phyloP scores from a whole-genome alignment of 768 basidiomycete species.

The Lyophyllum semitale region DNA sequence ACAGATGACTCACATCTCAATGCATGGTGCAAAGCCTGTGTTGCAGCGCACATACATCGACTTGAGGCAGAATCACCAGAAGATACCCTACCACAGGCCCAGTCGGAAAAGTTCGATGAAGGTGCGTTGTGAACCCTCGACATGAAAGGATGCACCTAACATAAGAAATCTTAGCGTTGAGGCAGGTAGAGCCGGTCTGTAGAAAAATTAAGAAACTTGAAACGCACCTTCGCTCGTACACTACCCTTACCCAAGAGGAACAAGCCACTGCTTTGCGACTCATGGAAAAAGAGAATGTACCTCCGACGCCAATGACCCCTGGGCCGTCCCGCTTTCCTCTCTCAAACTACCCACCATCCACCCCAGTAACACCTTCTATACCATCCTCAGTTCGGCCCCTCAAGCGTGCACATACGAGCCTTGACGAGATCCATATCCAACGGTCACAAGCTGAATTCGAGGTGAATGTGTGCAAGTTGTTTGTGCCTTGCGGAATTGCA shows the following conservation, averaged over 20 bases:
- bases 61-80: neutral
- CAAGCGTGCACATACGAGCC: neutral
- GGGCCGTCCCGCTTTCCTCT: no score
- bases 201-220: neutral
- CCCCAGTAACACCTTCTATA: neutral
- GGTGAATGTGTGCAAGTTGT: neutral
- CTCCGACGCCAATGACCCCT: neutral
- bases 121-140: neutral
- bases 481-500: constrained; percentile 5
- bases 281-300: neutral
- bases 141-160: neutral
- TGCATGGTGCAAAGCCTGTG: constrained; percentile 1
- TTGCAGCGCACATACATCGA: neutral
- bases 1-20: neutral
- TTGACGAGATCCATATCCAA: neutral
- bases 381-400: neutral
- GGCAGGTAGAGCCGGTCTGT: neutral
- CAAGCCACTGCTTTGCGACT: neutral
- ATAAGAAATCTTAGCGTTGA: neutral
- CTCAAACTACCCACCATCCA: neutral
- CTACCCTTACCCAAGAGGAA: neutral
- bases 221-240: neutral
- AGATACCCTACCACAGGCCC: neutral
- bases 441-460: neutral
- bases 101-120: neutral